These are phyloP conservation scores for Wickerhamomyces hampshirensis DNA, from an alignment of 805 yeast genomes.

Conservation along the genomic window DNA sequence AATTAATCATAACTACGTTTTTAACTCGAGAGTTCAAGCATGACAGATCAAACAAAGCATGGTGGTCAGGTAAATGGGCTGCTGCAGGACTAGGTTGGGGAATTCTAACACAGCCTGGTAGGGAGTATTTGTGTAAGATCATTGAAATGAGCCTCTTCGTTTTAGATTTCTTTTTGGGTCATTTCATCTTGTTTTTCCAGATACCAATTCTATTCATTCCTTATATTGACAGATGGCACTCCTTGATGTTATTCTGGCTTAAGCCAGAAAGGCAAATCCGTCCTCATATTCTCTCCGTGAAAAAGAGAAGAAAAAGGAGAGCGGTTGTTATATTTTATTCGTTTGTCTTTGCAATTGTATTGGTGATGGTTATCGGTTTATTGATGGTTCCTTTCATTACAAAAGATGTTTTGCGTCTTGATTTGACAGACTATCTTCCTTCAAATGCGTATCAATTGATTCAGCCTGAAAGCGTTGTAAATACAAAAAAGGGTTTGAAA, in stretches of 20 bases:
- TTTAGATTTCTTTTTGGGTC: slow-evolving; percentile 49
- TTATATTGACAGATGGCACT: slow-evolving; percentile 53
- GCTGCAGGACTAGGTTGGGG: slow-evolving; percentile 52
- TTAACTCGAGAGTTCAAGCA: slow-evolving; percentile 53
- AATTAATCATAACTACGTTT: slow-evolving; percentile 37
- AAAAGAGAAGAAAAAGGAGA: slow-evolving; percentile 36
- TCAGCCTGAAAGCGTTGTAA: slow-evolving; percentile 37
- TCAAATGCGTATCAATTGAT: slow-evolving; percentile 26
- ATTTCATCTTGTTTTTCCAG: slow-evolving; percentile 45
- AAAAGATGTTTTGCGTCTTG: slow-evolving; percentile 31
- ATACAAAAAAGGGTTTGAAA: slow-evolving; percentile 17
- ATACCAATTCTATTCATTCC: slow-evolving; percentile 53
- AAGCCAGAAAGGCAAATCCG: slow-evolving; percentile 46
- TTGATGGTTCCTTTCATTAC: slow-evolving; percentile 38
- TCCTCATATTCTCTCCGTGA: slow-evolving; percentile 40
- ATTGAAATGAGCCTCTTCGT: slow-evolving; percentile 54
- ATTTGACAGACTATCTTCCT: slow-evolving; percentile 39
- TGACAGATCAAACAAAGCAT: slow-evolving; percentile 51
- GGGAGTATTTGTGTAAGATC: slow-evolving; percentile 54
- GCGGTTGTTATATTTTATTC: slow-evolving; percentile 30
- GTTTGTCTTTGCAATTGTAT: slow-evolving; percentile 31
- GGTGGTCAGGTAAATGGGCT: slow-evolving; percentile 72
- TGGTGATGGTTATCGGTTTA: slow-evolving; percentile 27
- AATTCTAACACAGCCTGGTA: slow-evolving; percentile 47
- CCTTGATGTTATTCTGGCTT: slow-evolving; percentile 56